These are phyloP conservation scores for Aspergillus phoenicis DNA, from an alignment of 2,329 filamentous ascomycete genomes.

Conservation along the genomic window DNA sequence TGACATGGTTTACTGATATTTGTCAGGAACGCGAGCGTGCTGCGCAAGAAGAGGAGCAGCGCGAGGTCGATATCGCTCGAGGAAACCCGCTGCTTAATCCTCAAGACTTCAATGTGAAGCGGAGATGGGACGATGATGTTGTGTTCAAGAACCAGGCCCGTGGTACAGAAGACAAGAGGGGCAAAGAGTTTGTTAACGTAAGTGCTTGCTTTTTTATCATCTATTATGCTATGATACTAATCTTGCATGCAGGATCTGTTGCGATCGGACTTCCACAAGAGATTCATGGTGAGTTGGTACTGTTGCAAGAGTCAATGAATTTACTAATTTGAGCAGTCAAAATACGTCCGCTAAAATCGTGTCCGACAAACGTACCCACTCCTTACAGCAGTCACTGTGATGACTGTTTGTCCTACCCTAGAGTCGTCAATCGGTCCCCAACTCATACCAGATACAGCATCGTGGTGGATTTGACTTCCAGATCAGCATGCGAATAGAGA, in stretches of 20 bases:
- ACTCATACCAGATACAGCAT: neutral
- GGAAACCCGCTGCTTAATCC: constrained; percentile 89
- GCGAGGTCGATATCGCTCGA: constrained; percentile 84
- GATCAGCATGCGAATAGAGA: no score
- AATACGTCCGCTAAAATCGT: constrained; percentile 50
- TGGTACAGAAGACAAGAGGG: constrained; percentile 87
- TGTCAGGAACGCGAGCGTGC: constrained; percentile 72
- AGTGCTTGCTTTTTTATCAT: constrained; percentile 34
- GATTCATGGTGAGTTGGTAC: constrained; percentile 72
- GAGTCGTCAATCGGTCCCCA: neutral
- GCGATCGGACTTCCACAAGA: constrained; percentile 94
- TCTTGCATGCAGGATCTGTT: constrained; percentile 68
- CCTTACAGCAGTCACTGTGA: neutral
- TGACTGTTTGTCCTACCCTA: neutral
- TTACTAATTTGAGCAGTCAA: constrained; percentile 38
- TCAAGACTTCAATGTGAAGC: constrained; percentile 86
- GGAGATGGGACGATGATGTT: constrained; percentile 94
- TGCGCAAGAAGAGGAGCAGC: constrained; percentile 78
- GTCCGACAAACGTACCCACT: neutral
- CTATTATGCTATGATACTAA: constrained; percentile 15
- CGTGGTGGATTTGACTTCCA: neutral
- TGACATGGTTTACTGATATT: constrained; percentile 18
- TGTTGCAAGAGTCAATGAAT: neutral
- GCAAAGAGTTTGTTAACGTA: constrained; percentile 97
- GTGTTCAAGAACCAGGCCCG: constrained; percentile 99